Evolutionary conservation across 129 eudicot genomes (phyloP).

Genomic region (carrot (Daucus carota)): DNA sequence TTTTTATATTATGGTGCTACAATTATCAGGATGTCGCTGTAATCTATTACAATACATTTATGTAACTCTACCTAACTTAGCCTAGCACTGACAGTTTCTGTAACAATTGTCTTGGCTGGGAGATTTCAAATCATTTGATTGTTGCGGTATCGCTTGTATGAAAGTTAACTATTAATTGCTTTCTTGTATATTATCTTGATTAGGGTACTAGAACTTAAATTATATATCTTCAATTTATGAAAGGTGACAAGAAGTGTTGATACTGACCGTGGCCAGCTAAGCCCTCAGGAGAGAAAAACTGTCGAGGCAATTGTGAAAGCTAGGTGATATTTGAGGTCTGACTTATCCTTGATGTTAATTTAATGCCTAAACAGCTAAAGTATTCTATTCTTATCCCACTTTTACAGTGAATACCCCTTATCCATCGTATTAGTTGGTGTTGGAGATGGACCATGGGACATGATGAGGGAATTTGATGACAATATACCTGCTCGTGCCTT

Average conservation of each 20-base stretch:
- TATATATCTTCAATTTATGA: background rate
- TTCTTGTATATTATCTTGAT: background rate
- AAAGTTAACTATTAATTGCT: background rate
- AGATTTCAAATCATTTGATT: background rate
- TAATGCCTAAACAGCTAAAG: background rate
- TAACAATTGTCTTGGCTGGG: background rate
- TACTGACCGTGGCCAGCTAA: constrained; percentile 58
- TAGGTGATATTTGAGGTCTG: constrained; percentile 39
- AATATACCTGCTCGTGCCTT: constrained; percentile 85
- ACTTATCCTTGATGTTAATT: background rate
- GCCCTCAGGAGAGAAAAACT: constrained; percentile 81
- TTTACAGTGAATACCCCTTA: constrained; percentile 71
- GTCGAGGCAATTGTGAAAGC: constrained; percentile 92
- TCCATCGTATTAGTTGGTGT: constrained; percentile 86
- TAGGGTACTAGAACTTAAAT: background rate
- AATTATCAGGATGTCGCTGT: background rate
- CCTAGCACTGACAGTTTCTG: background rate
- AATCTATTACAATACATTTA: background rate
- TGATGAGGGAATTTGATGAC: constrained; percentile 92
- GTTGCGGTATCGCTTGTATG: background rate
- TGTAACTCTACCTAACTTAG: background rate
- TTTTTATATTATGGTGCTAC: background rate
- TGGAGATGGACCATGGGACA: constrained; percentile 99
- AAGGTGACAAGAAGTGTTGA: constrained; percentile 97
- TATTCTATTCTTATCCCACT: background rate